Evolutionary conservation across 148 eudicot species (phyloP), one percentile per base, ranked within the genome.

Genomic region (Diospyros lotus): DNA sequence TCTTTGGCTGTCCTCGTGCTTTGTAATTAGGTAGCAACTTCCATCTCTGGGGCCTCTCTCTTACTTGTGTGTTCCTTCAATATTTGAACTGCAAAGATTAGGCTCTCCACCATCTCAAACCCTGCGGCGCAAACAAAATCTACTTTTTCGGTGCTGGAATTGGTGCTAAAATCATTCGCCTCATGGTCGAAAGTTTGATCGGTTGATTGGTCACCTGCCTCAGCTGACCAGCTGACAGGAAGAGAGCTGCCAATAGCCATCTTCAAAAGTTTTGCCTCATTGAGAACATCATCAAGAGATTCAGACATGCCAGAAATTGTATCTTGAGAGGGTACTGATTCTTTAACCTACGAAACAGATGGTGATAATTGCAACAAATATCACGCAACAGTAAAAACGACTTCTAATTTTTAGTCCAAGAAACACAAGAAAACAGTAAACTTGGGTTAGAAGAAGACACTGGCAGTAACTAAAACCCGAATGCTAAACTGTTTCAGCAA

Each of bases 81-180:
- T 38, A 84, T 56, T 78, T 83, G 86, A 77, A 98, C 89, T 5
- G 98, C 93, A 41, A 93, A 71, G 59, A 89, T 79, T 81, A 96
- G 73, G 56, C 85, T 89, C 76, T 96, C 98, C 45, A 89, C 91
- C 97, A 93, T 93, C 86, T 96, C 99, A 58, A 84, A 75, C 11
- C 99, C 99, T 0, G 94, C 98, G 18, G 93, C 91, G 74, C 97
- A 89, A 78, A 96, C 94, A 70, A 87, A 81, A 76, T 91, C 94
- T 9, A 81, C 79, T 64, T 90, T 94, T 69, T 81, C 85, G 45
- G 18, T 4, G 12, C 70, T 69, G 4, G 78, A 73, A 64, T 73
- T 78, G 40, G 70, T 81, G 41, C 39, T 42, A 70, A 17, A 73
- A 56, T 76, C 67, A 4, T 42, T 51, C 50, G 69, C 40, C 48